Percentiles rank a stretch among this genome's conserved stretches.
These are phyloP conservation scores for Daedaleopsis nitida DNA, from an alignment of 768 basidiomycete species.

Conservation along the genomic window DNA sequence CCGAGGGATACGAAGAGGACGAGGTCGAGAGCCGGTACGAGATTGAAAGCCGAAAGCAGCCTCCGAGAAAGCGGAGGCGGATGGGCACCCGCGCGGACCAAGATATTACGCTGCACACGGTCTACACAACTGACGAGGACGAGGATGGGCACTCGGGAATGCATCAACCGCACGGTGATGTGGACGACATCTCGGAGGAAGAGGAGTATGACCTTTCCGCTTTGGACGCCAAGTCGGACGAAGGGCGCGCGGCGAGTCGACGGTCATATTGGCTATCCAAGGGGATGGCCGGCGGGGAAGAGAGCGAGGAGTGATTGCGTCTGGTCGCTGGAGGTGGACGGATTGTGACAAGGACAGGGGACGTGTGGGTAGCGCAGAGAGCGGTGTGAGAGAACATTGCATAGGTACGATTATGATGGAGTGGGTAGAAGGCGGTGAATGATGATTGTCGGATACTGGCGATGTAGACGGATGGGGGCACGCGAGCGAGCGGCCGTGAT, in stretches of 20 bases:
- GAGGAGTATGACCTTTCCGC: slow-evolving; percentile 25
- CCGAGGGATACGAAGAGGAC: slow-evolving; percentile 36
- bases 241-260: slow-evolving; percentile 34
- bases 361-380: too few relatives aligned
- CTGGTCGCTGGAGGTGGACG: neutral
- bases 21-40: slow-evolving; percentile 53
- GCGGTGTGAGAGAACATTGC: too few relatives aligned
- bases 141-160: slow-evolving; percentile 33
- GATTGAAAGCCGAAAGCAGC: slow-evolving; percentile 37
- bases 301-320: slow-evolving; percentile 19
- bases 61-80: slow-evolving; percentile 48
- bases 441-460: slow-evolving; percentile 15
- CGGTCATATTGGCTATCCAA: slow-evolving; percentile 66
- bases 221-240: slow-evolving; percentile 11
- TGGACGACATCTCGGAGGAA: slow-evolving; percentile 33
- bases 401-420: neutral
- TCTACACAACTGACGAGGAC: slow-evolving; percentile 56
- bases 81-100: slow-evolving; percentile 38
- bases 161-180: slow-evolving; percentile 18
- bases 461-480: neutral
- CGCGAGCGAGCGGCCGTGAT: slow-evolving; percentile 13
- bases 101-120: slow-evolving; percentile 35
- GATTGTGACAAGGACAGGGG: slow-evolving; percentile 1
- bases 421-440: slow-evolving; percentile 8
- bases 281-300: slow-evolving; percentile 35